Base-by-base conservation (phyloP, 768 basidiomycete genomes). In the Boletus edulis region DNA sequence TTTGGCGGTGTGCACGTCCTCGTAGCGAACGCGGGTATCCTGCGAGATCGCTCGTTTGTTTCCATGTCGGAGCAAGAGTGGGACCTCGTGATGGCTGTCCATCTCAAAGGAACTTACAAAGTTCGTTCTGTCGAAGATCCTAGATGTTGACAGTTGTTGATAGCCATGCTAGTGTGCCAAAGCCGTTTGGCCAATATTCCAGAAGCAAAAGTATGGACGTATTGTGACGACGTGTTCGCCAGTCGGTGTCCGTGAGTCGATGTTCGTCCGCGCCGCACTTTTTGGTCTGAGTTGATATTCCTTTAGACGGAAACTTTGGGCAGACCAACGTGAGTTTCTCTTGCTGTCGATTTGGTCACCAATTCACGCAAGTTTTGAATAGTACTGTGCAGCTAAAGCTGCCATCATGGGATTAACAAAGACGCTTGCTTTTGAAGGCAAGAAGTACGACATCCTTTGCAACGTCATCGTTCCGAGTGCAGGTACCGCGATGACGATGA, bases 161-260 rank as follows among this genome's bases (percentile, higher is more conserved):
- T n/a, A 6, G 5, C 39, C 10, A 17, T 46, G n/a, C 8, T 56
- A 94, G 89, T 94, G 93, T 59, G 87, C 84, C 29, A 91, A 96
- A 67, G 97, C 96, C 6, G 88, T 91, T 24, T 99, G 97, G 97
- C 94, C 95, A 1, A 76, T 92, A 62, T 98, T 99, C 83, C 89
- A 90, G 72, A 89, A 94, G 75, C 96, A 98, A 70, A 94, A 93
- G 73, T 97, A 86, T 67, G 97, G 97, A 29, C 85, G 97, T 42
- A 94, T 99, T 65, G 82, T 98, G 49, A 96, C 91, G 31, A 98
- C 94, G n/a, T 82, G 85, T 56, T 98, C 94, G 3, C 86, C 87
- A 67, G 93, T 93, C 47, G 96, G 95, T 55, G 85, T 98, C 50
- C 94, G 93, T 94, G 64, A 65, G 91, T 79, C 2, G n/a, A 54